Base-by-base conservation (phyloP, 495 filamentous ascomycete genomes). In the Aspergillus conjunctus region DNA sequence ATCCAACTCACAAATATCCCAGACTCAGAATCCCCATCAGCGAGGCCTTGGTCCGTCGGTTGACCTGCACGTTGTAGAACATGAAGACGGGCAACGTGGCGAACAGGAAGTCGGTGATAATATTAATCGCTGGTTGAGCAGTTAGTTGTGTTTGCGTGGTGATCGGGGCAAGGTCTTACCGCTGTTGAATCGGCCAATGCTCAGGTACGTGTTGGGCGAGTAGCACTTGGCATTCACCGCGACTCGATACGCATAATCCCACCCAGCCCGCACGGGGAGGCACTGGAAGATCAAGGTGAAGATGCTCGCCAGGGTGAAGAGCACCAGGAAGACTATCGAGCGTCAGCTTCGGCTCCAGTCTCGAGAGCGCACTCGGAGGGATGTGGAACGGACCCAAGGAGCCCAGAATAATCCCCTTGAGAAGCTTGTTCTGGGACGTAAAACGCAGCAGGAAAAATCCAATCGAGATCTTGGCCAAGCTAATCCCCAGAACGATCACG, bases 1-100 rank as follows among this genome's bases (percentile, higher is more conserved):
- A n/a, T n/a, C n/a, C n/a, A n/a, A n/a, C 72, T 56, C 59, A 79
- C 77, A 83, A 80, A 31, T 77, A 49, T 20, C 80, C 79, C 2
- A 82, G 64, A 7, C 70, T 66, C 5, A 83, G 61, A 31, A 81
- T 75, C 37, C 65, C 72, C 10, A 76, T 66, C 15, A 82, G 65
- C 5, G 74, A 74, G 7, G 67, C 60, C 54, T 78, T 80, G 18
- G 69, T 69, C n/a, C 68, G 68, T 12, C 59, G 51, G 59, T 77
- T 77, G 51, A 82, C 72, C 14, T 50, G 41, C 31, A 51, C 59
- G 15, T 69, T 66, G 61, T 67, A 56, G 30, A 73, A 59, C 70
- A 82, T 79, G 1, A 78, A 69, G 9, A 75, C 66, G 1, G 80
- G 78, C 1, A 81, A 59, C 17, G 75, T 33, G 4, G 79, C 75